Conservation (phyloP, 2,329 filamentous ascomycete species). For the Microdochium paspali region DNA sequence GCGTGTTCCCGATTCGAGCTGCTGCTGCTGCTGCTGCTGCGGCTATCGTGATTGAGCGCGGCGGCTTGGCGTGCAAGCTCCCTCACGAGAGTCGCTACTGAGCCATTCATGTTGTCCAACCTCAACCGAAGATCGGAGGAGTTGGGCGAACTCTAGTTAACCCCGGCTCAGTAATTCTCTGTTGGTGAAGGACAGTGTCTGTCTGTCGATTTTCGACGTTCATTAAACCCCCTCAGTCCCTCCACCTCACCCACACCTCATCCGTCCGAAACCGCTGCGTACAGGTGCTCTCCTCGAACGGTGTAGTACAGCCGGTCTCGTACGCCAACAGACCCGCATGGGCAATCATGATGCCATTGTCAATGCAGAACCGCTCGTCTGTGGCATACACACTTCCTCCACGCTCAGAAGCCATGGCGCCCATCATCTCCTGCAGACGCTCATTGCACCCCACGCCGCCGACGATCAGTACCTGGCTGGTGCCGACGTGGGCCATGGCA, state of each 20-base stretch:
- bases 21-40: too few species aligned
- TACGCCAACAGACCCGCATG: conserved; percentile 86
- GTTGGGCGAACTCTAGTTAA: too few species aligned
- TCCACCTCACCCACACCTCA: conserved; percentile 72
- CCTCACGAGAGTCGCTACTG: too few species aligned
- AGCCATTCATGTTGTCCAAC: too few species aligned
- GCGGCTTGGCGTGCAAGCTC: too few species aligned
- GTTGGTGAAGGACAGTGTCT: too few species aligned
- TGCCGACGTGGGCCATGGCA: conserved; percentile 96
- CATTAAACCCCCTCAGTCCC: conserved; percentile 36
- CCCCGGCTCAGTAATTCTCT: too few species aligned
- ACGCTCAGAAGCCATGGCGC: conserved; percentile 79
- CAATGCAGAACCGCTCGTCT: conserved; percentile 95
- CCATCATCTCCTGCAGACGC: conserved; percentile 97
- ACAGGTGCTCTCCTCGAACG: conserved; percentile 72
- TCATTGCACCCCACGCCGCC: conserved; percentile 95
- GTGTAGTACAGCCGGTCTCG: conserved; percentile 68
- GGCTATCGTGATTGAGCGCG: too few species aligned
- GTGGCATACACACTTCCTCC: conserved; percentile 90
- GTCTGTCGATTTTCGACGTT: neutral
- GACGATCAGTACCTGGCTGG: conserved; percentile 83
- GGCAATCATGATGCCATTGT: conserved; percentile 99
- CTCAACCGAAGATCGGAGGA: too few species aligned
- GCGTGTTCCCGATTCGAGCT: too few species aligned
- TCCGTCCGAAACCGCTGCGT: conserved; percentile 78